phyloP scores from a whole-genome alignment of 2,329 filamentous ascomycete genomes.

The Aspergillus pseudonomiae region DNA sequence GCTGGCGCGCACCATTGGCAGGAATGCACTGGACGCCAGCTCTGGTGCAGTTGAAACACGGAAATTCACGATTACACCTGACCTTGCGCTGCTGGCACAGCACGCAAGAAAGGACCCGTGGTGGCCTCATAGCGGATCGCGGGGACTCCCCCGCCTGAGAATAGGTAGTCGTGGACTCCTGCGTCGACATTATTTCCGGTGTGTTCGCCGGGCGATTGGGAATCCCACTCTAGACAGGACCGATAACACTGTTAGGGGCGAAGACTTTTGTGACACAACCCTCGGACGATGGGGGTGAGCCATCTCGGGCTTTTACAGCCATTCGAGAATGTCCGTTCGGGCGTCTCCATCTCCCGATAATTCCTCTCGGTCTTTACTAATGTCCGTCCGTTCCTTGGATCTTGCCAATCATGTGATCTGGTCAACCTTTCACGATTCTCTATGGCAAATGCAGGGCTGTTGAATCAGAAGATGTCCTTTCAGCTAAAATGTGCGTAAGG shows the following conservation, averaged over 20 bases:
- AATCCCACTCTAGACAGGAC: neutral
- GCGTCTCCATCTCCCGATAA: neutral
- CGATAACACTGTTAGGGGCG: neutral
- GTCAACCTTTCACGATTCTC: no score
- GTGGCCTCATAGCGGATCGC: neutral
- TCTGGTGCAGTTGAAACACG: slow-evolving; percentile 70
- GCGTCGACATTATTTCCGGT: neutral
- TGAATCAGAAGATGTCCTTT: neutral
- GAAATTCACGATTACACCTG: slow-evolving; percentile 72
- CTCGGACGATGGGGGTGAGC: neutral
- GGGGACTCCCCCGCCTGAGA: neutral
- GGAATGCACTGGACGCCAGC: slow-evolving; percentile 57
- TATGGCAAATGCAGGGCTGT: slow-evolving; percentile 5
- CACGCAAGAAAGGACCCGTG: slow-evolving; percentile 56
- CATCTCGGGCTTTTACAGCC: neutral
- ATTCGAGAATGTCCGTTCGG: neutral
- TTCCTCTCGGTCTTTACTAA: neutral
- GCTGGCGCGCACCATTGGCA: slow-evolving; percentile 48
- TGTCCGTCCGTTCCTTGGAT: neutral
- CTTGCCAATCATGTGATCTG: neutral
- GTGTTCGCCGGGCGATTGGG: neutral
- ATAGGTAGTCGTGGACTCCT: neutral
- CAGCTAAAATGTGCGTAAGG: neutral
- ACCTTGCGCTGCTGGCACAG: slow-evolving; percentile 65
- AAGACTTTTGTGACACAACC: neutral